phyloP scores from a whole-genome alignment of 192 early-diverging fungal species.

The Lobulomyces angularis region DNA sequence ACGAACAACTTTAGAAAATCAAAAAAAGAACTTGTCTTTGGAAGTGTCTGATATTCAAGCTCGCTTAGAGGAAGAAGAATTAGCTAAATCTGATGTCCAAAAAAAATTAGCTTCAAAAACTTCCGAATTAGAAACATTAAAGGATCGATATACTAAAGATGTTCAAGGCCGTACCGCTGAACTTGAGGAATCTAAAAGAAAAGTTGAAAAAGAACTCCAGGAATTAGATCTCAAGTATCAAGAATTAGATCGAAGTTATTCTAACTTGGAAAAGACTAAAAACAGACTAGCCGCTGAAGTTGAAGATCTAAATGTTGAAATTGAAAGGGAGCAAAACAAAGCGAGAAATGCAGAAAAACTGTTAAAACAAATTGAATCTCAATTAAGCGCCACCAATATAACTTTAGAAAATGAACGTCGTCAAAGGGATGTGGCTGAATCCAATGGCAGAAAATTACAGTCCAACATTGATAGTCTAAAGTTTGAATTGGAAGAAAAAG shows the following conservation, averaged over 20 bases:
- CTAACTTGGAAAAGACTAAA: constrained; percentile 60
- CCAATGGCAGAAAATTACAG: constrained; percentile 46
- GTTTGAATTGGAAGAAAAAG: constrained; percentile 45
- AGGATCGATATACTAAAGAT: constrained; percentile 51
- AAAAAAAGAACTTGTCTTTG: constrained; percentile 29
- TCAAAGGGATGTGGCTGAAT: constrained; percentile 46
- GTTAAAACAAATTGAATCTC: constrained; percentile 44
- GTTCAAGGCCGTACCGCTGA: constrained; percentile 34
- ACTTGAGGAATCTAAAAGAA: constrained; percentile 41
- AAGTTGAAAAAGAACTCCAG: constrained; percentile 46
- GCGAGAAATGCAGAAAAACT: constrained; percentile 53
- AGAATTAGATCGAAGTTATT: constrained; percentile 39
- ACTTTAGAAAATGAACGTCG: constrained; percentile 45
- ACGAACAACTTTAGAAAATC: constrained; percentile 15
- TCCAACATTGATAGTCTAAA: constrained; percentile 38
- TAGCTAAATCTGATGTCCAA: constrained; percentile 27
- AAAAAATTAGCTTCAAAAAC: constrained; percentile 43
- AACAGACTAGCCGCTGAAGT: constrained; percentile 52
- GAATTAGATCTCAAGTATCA: constrained; percentile 53
- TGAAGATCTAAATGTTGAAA: constrained; percentile 61
- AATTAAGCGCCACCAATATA: constrained; percentile 34
- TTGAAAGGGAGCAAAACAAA: constrained; percentile 61
- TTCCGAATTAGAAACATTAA: constrained; percentile 48
- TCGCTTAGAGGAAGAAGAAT: constrained; percentile 52
- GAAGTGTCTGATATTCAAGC: constrained; percentile 49